A percentile compares a stretch with the other conserved stretches of the same genome.
phyloP scores from a whole-genome alignment of 352 stramenopile genomes.

The Pythium guiyangense region DNA sequence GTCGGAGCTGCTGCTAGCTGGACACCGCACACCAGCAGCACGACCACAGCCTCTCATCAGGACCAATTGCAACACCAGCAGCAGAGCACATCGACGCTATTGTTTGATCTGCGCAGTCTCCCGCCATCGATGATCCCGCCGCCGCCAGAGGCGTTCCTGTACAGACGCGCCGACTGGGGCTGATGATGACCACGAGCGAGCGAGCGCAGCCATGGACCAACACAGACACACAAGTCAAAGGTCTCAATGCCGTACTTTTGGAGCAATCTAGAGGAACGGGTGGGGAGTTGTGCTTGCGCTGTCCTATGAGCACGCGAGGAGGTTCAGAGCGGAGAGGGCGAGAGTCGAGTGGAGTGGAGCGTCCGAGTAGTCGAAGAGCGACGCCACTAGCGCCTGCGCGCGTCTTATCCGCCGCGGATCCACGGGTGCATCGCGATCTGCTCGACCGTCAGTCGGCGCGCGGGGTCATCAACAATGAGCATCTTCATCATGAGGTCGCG shows the following conservation, averaged over 20 bases:
- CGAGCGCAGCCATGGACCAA: background rate
- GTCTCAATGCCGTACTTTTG: conserved; percentile 7
- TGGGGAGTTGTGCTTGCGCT: conserved; percentile 14
- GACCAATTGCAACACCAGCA: background rate
- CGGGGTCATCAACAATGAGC: conserved; percentile 80
- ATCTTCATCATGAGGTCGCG: conserved; percentile 75
- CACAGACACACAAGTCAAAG: background rate
- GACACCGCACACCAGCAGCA: background rate
- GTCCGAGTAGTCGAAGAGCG: no score
- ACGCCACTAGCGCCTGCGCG: background rate
- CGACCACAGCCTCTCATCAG: no score
- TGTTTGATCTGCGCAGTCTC: conserved; percentile 22
- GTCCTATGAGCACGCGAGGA: conserved; percentile 25
- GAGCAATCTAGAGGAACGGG: conserved; percentile 16
- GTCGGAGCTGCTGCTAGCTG: background rate
- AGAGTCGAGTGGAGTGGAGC: background rate
- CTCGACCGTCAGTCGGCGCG: conserved; percentile 68
- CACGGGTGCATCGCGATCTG: conserved; percentile 83
- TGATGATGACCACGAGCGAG: no score
- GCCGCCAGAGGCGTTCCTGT: conserved; percentile 41
- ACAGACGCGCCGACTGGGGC: conserved; percentile 51
- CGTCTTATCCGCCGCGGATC: conserved; percentile 56
- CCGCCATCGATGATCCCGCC: conserved; percentile 75
- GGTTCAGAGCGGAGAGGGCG: background rate
- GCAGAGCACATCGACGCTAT: background rate